These are phyloP conservation scores for Cornus kousa DNA, from an alignment of 148 eudicot species.

Conservation along the genomic window DNA sequence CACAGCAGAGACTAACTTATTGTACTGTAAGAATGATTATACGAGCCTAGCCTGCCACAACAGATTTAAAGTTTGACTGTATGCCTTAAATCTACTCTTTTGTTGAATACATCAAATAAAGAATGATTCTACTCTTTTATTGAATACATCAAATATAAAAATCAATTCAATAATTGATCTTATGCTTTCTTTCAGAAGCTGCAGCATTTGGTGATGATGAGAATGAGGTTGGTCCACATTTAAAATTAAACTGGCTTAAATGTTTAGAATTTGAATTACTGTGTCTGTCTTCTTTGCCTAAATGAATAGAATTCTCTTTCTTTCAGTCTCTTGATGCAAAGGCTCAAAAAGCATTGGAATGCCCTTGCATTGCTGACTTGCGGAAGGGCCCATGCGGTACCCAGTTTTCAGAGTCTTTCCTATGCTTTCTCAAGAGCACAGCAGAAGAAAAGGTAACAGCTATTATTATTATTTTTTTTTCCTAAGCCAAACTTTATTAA, in stretches of 20 bases:
- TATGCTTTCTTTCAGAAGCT: constrained; percentile 82
- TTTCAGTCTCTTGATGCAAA: constrained; percentile 70
- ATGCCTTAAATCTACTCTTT: too few relatives aligned
- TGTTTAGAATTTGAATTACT: neutral
- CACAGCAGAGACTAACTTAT: neutral
- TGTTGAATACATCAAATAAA: too few relatives aligned
- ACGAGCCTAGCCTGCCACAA: neutral
- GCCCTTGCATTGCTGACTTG: constrained; percentile 88
- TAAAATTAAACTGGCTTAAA: constrained; percentile 1
- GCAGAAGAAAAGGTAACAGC: constrained; percentile 70
- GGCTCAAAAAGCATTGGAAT: constrained; percentile 80
- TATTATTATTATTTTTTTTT: too few relatives aligned
- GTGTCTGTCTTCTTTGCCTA: neutral
- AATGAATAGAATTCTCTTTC: constrained; percentile 11
- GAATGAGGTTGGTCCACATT: constrained; percentile 40
- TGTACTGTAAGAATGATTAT: neutral
- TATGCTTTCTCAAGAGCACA: constrained; percentile 87
- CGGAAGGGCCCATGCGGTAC: constrained; percentile 73
- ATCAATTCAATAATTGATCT: too few relatives aligned
- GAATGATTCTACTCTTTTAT: too few relatives aligned
- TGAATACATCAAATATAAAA: too few relatives aligned
- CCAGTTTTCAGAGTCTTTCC: constrained; percentile 86
- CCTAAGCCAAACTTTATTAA: too few relatives aligned
- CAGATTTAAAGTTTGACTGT: neutral
- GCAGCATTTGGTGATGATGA: constrained; percentile 63